Conservation (phyloP, 305 asterid genomes). For the Plantago coronopus region DNA sequence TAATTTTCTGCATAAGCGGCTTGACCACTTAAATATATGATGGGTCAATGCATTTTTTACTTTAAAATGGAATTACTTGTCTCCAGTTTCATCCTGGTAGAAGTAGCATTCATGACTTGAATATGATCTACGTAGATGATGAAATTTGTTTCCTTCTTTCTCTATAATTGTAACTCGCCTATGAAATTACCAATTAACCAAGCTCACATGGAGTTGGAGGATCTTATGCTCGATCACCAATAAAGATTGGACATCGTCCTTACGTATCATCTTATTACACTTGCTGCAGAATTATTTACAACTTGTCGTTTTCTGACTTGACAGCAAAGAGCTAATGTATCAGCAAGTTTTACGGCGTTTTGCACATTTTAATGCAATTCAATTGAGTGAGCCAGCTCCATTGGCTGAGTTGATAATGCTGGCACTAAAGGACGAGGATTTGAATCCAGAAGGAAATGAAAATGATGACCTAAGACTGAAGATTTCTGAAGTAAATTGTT, state of each 20-base stretch:
- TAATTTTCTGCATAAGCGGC: background rate
- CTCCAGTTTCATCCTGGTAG: background rate
- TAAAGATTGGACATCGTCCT: constrained; percentile 9
- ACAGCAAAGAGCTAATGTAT: constrained; percentile 96
- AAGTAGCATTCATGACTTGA: background rate
- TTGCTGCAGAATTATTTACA: constrained; percentile 17
- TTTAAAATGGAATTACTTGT: background rate
- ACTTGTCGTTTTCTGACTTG: constrained; percentile 19
- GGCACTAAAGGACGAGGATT: constrained; percentile 80
- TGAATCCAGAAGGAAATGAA: constrained; percentile 54
- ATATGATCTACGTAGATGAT: background rate
- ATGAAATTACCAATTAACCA: constrained; percentile 1
- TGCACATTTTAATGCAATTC: constrained; percentile 93
- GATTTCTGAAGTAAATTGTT: constrained; percentile 69
- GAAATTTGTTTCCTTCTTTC: background rate
- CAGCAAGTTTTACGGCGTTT: constrained; percentile 89
- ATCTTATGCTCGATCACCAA: constrained; percentile 13
- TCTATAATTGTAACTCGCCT: background rate
- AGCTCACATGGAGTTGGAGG: constrained; percentile 4
- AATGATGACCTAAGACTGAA: constrained; percentile 63
- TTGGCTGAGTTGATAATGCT: constrained; percentile 62
- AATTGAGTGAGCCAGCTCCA: constrained; percentile 88
- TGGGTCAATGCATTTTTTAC: background rate
- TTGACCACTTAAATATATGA: background rate
- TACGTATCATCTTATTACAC: background rate